Evolutionary conservation across 2,329 filamentous ascomycete species (phyloP), one percentile per base, ranked within the genome.

Genomic region (Paracamarosporium sp.): DNA sequence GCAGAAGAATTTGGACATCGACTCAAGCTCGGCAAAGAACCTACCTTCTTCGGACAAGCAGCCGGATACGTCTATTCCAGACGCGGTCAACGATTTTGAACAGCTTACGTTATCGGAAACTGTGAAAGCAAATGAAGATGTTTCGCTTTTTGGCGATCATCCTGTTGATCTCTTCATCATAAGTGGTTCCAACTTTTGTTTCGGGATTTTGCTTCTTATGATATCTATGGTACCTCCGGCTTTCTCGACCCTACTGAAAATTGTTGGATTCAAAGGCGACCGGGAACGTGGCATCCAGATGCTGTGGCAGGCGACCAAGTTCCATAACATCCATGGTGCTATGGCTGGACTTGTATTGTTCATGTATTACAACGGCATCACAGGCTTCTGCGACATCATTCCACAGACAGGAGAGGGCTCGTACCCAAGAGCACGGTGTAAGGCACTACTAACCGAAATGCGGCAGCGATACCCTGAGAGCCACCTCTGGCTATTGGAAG

Each of bases 201-300:
- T 93, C 68, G 95, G 95, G 3, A 85, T 96, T 30, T 80, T 98
- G 1, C 84, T 96, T 13, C 83, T 98, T 1, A 83, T 98, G 53
- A 88, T 98, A n/a, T 96, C 92, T 12, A 90, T 98, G 80, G 88
- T 98, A 0, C 96, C 95, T 0, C 95, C 95, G 0, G 87, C 93
- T 0, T 97, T 98, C 75, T 90, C 87, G n/a, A 90, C 88, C 55
- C 85, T 99, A 1, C 83, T 98, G 4, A 91, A 89, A 57, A 89
- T 98, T 40, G 90, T 97, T 28, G 95, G 95, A 1, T 98, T 98
- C 79, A 88, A 87, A 60, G 95, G 95, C 30, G 93, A 98, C 73
- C 89, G 93, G 41, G 87, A 92, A 60, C 85, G 89, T 36, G 95
- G 93, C 9, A 83, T 97, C 30, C 83, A 85, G 36, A 90, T 97